Conservation (phyloP, 31 red algal species). For the Asparagopsis taxiformis region DNA sequence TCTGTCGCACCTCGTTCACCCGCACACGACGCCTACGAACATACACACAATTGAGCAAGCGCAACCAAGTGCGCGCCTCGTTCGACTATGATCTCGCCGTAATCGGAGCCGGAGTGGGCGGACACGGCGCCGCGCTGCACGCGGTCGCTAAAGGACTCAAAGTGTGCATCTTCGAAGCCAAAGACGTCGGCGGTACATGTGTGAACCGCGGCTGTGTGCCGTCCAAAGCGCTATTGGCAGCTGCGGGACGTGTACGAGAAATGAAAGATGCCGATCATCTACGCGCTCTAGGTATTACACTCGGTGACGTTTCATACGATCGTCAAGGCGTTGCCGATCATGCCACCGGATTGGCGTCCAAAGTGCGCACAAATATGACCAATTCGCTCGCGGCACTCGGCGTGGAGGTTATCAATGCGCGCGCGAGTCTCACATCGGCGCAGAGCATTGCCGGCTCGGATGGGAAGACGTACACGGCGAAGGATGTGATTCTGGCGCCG, state of each 20-base stretch:
- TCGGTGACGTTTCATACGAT: conserved; percentile 81
- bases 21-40: no score
- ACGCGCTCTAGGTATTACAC: conserved; percentile 66
- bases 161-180: conserved; percentile 79
- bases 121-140: conserved; percentile 96
- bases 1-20: no score
- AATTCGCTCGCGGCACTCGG: conserved; percentile 82
- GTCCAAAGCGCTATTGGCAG: conserved; percentile 95
- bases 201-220: conserved; percentile 99
- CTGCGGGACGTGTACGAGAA: conserved; percentile 90
- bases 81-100: conserved; percentile 95
- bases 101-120: conserved; percentile 93
- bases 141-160: conserved; percentile 74
- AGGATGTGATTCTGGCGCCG: conserved; percentile 93
- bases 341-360: conserved; percentile 78
- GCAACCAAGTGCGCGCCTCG: no score
- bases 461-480: conserved; percentile 63
- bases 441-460: conserved; percentile 46
- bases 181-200: conserved; percentile 94
- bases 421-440: conserved; percentile 42
- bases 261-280: conserved; percentile 74
- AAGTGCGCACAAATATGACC: conserved; percentile 78
- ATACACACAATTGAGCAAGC: no score
- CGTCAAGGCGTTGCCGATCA: conserved; percentile 84
- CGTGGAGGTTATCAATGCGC: conserved; percentile 67